These are phyloP conservation scores for Colletotrichum sp. DNA, from an alignment of 2,329 filamentous ascomycete species.

Conservation along the genomic window DNA sequence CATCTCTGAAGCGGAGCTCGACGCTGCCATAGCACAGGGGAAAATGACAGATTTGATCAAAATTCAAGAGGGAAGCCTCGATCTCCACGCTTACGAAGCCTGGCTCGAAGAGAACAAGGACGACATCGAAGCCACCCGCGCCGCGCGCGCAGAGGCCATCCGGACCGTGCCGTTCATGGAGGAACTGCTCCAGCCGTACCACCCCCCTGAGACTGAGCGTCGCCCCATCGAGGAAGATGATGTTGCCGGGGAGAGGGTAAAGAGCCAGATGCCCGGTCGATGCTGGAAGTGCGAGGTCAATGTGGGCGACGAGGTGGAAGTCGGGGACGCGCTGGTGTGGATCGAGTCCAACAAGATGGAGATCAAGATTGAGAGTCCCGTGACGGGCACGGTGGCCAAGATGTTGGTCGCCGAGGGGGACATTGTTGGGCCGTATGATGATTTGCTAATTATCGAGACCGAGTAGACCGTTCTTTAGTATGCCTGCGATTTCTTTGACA, in stretches of 20 bases:
- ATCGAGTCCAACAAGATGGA: constrained; percentile 45
- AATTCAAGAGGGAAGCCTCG: constrained; percentile 29
- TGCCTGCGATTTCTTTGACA: neutral
- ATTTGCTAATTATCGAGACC: constrained; percentile 27
- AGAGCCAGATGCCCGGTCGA: constrained; percentile 36
- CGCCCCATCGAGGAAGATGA: neutral
- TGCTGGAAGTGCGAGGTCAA: constrained; percentile 37
- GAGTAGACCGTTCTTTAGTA: neutral
- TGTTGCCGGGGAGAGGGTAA: constrained; percentile 28
- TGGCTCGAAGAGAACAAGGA: constrained; percentile 34
- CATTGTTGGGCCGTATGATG: constrained; percentile 32
- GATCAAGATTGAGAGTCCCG: constrained; percentile 35
- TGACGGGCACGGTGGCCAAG: constrained; percentile 27
- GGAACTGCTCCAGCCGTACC: constrained; percentile 30
- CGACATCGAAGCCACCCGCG: constrained; percentile 25
- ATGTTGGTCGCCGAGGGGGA: constrained; percentile 32
- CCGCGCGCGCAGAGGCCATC: constrained; percentile 29
- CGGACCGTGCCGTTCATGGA: constrained; percentile 31
- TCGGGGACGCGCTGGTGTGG: constrained; percentile 35
- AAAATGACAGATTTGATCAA: constrained; percentile 28
- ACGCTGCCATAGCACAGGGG: constrained; percentile 21
- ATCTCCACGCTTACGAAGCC: constrained; percentile 34
- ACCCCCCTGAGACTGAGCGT: constrained; percentile 16
- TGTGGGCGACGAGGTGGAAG: constrained; percentile 26
- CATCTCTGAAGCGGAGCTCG: constrained; percentile 31